A percentile compares a stretch with the other conserved stretches of the same genome.
phyloP scores from a whole-genome alignment of 371 early-diverging fungal genomes.

The Nematocida sp. region DNA sequence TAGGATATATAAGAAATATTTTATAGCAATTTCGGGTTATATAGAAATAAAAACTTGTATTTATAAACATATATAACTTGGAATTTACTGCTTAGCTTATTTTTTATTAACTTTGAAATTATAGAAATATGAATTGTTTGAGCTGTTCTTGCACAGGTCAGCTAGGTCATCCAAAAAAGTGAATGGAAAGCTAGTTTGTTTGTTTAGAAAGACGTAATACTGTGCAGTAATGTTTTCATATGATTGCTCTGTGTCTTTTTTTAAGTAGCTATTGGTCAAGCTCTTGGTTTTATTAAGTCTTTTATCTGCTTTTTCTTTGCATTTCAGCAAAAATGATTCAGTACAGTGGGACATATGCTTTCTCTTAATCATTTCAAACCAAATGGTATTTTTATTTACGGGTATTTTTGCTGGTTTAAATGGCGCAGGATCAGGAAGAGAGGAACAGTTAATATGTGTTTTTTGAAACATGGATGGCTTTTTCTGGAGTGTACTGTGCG shows the following conservation, averaged over 20 bases:
- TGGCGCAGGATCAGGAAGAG: not conserved
- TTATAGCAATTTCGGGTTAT: not conserved
- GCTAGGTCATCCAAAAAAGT: not conserved
- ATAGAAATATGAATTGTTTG: not conserved
- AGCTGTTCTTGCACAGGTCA: not conserved
- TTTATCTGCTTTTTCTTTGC: not conserved
- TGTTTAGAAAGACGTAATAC: not conserved
- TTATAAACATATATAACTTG: not conserved
- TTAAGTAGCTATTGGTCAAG: not conserved
- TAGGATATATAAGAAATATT: not conserved
- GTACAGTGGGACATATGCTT: not conserved
- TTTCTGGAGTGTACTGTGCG: not conserved
- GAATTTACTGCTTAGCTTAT: not conserved
- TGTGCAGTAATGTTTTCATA: not conserved
- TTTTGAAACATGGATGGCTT: not conserved
- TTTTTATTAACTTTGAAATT: not conserved
- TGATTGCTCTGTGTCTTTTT: not conserved
- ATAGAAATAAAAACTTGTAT: not conserved
- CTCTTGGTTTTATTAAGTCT: not conserved
- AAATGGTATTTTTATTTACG: not conserved
- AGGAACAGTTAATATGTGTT: too few relatives aligned
- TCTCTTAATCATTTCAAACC: not conserved
- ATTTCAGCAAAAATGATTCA: not conserved
- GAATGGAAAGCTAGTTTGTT: not conserved
- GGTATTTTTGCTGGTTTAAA: not conserved